Percentiles rank a stretch among this genome's conserved stretches.
These are phyloP conservation scores for Acmispon strigosus DNA, from an alignment of 306 rosid genomes.

Conservation along the genomic window DNA sequence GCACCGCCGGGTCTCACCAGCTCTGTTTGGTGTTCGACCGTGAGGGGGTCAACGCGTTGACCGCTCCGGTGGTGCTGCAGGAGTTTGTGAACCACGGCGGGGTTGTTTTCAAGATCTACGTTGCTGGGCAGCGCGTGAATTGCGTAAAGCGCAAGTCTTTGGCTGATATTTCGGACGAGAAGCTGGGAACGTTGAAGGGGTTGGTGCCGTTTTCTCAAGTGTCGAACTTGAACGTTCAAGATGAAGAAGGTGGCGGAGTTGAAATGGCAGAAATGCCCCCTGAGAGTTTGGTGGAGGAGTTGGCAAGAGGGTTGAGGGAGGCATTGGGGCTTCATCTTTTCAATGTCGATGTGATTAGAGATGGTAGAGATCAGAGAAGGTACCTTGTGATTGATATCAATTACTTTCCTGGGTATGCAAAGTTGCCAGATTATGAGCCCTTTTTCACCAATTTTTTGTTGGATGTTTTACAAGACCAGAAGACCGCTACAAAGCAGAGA, in stretches of 20 bases:
- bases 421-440: conserved; percentile 40
- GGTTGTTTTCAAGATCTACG: conserved; percentile 62
- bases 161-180: conserved; percentile 30
- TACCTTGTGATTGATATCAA: conserved; percentile 63
- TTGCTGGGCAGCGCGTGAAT: conserved; percentile 37
- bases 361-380: conserved; percentile 14
- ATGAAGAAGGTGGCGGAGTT: not conserved
- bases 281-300: conserved; percentile 23
- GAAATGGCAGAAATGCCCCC: conserved; percentile 52
- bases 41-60: conserved; percentile 26
- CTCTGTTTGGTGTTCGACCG: conserved; percentile 39
- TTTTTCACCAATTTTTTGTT: conserved; percentile 45
- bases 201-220: conserved; percentile 35
- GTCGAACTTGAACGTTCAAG: conserved; percentile 40
- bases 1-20: conserved; percentile 35
- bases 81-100: conserved; percentile 76
- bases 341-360: conserved; percentile 61
- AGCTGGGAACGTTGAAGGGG: conserved; percentile 13
- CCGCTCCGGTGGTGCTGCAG: conserved; percentile 42
- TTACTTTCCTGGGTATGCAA: conserved; percentile 71
- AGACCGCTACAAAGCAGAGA: not conserved
- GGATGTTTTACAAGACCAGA: conserved; percentile 14
- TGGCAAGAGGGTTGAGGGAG: conserved; percentile 32
- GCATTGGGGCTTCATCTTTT: conserved; percentile 51
- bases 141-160: conserved; percentile 61